Evolutionary conservation across 1,139 yeast species (phyloP).

Genomic region (Debaryomycetaceae sp.): DNA sequence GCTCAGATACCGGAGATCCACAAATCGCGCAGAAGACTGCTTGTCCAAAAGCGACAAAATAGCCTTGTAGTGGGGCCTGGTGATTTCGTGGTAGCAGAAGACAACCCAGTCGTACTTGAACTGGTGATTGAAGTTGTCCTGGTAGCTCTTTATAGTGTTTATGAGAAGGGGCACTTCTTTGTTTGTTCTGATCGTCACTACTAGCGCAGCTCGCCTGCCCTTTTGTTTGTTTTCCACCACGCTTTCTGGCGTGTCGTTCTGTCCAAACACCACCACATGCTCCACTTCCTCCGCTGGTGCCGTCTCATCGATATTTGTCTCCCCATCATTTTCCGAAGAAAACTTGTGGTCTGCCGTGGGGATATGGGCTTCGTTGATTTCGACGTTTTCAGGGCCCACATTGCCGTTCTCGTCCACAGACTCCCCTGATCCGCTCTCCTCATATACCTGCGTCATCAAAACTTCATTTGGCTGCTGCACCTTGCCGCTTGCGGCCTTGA

Average conservation of each 20-base stretch:
- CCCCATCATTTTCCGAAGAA: neutral
- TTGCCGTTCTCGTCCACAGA: neutral
- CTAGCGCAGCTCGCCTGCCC: conserved; percentile 8
- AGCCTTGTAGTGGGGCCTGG: conserved; percentile 2
- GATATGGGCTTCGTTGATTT: neutral
- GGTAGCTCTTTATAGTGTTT: conserved; percentile 14
- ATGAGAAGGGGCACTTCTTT: conserved; percentile 7
- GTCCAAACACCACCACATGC: neutral
- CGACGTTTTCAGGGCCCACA: neutral
- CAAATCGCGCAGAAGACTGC: conserved; percentile 26
- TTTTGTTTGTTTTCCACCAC: neutral
- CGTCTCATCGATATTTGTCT: neutral
- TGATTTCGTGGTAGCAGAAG: conserved; percentile 5
- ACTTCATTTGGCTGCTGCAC: neutral
- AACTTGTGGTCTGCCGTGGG: neutral
- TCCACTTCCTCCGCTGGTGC: neutral
- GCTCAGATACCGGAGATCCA: conserved; percentile 32
- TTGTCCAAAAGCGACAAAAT: conserved; percentile 2
- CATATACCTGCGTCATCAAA: neutral
- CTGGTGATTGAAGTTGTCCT: conserved; percentile 15
- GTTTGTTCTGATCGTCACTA: conserved; percentile 6
- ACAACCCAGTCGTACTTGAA: conserved; percentile 17
- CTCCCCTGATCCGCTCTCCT: too few species aligned
- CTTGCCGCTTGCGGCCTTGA: neutral
- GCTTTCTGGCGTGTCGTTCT: neutral